Percentiles rank a stretch among this genome's conserved stretches.
phyloP scores from a whole-genome alignment of 352 stramenopile genomes.

The Pythium diclinum region DNA sequence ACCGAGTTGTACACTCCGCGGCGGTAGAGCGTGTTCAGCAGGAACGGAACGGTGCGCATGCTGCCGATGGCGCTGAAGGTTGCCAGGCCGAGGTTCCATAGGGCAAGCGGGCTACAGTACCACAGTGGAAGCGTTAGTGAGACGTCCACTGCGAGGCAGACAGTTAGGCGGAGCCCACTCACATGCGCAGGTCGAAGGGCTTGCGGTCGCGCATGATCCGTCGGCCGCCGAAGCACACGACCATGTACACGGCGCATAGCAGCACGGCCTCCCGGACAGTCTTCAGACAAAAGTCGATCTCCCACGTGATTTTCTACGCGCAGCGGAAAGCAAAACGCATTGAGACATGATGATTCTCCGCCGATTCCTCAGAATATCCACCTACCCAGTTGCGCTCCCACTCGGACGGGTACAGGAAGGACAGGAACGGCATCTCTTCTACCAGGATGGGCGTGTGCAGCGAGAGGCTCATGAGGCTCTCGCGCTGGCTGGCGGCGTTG shows the following conservation, averaged over 20 bases:
- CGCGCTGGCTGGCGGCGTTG: conserved; percentile 3
- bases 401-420: conserved; percentile 57
- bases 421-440: conserved; percentile 52
- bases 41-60: conserved; percentile 70
- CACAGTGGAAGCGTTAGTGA: not conserved
- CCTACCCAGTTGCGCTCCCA: conserved; percentile 74
- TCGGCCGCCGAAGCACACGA: conserved; percentile 74
- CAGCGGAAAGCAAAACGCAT: not conserved
- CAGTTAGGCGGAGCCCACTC: conserved; percentile 17
- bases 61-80: conserved; percentile 81
- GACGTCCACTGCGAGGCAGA: not conserved
- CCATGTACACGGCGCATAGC: conserved; percentile 64
- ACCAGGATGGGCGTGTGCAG: conserved; percentile 34
- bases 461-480: conserved; percentile 12
- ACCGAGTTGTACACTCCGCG: conserved; percentile 83
- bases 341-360: not conserved
- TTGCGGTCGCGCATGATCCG: conserved; percentile 78
- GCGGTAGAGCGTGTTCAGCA: conserved; percentile 78
- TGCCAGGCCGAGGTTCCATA: conserved; percentile 80
- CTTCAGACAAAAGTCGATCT: conserved; percentile 63
- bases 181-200: conserved; percentile 80
- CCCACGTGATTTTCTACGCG: conserved; percentile 58
- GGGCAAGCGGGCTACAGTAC: conserved; percentile 44
- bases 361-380: not conserved
- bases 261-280: conserved; percentile 56